Evolutionary conservation across 2,329 filamentous ascomycete species (phyloP).

Genomic region (Myriosclerotinia curreyana): DNA sequence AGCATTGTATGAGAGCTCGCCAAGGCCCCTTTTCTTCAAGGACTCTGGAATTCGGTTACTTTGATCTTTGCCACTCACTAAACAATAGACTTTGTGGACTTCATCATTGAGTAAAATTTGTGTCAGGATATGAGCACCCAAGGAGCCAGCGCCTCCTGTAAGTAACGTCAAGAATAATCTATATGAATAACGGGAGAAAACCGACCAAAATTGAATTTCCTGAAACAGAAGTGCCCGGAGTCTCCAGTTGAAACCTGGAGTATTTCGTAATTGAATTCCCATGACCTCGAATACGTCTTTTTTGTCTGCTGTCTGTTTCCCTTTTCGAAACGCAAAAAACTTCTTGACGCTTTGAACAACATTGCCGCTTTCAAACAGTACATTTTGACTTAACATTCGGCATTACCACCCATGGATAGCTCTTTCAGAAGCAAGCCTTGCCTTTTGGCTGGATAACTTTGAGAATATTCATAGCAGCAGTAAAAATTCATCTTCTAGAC

Average conservation of each 20-base stretch:
- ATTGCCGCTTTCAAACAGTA: slow-evolving; percentile 56
- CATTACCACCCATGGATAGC: slow-evolving; percentile 47
- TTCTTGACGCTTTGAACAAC: slow-evolving; percentile 46
- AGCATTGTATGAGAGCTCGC: slow-evolving; percentile 34
- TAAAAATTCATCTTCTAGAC: slow-evolving; percentile 52
- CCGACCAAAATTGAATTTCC: background rate
- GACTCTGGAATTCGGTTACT: too few species aligned
- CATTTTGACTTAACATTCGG: slow-evolving; percentile 49
- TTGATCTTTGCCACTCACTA: slow-evolving; percentile 51
- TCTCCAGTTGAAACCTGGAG: slow-evolving; percentile 38
- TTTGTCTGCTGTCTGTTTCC: slow-evolving; percentile 32
- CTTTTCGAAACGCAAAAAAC: slow-evolving; percentile 42
- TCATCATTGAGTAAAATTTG: slow-evolving; percentile 56
- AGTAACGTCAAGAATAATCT: slow-evolving; percentile 40
- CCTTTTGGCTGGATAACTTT: slow-evolving; percentile 53
- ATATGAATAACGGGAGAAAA: background rate
- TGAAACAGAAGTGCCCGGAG: background rate
- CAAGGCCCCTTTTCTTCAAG: slow-evolving; percentile 39
- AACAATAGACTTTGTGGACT: slow-evolving; percentile 50
- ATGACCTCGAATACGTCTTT: slow-evolving; percentile 40
- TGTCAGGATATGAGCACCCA: slow-evolving; percentile 58
- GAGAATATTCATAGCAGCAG: slow-evolving; percentile 54
- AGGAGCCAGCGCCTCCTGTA: slow-evolving; percentile 62
- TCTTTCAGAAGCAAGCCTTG: slow-evolving; percentile 47
- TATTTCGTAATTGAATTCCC: slow-evolving; percentile 46